Conservation (phyloP, 2,329 filamentous ascomycete genomes). For the Lachnellula suecica region DNA sequence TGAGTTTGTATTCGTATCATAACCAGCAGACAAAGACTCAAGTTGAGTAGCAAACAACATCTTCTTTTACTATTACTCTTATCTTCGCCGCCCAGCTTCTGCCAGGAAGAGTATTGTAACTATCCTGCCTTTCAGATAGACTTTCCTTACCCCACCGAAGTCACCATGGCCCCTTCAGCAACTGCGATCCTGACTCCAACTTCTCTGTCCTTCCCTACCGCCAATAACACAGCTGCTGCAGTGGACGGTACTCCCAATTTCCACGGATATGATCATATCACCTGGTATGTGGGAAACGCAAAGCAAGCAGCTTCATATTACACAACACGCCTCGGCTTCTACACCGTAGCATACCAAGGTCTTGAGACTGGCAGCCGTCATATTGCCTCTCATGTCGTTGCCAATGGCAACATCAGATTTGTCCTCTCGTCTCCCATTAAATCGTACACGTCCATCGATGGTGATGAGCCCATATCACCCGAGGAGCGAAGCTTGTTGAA, state of each 20-base stretch:
- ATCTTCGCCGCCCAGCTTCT: neutral
- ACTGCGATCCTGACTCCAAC: constrained; percentile 22
- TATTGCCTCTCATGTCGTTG: constrained; percentile 80
- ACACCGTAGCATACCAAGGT: constrained; percentile 77
- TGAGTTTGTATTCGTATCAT: neutral
- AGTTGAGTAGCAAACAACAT: neutral
- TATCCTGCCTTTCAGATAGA: neutral
- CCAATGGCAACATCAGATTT: constrained; percentile 75
- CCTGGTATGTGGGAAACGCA: constrained; percentile 96
- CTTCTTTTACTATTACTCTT: neutral
- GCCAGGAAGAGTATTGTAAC: too few relatives aligned
- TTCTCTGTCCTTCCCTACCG: constrained; percentile 36
- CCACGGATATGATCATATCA: constrained; percentile 87
- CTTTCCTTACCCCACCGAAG: neutral
- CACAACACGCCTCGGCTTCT: constrained; percentile 82
- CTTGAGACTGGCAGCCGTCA: constrained; percentile 84
- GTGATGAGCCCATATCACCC: constrained; percentile 58
- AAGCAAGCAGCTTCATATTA: constrained; percentile 94
- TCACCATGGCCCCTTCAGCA: constrained; percentile 27
- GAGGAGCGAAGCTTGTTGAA: constrained; percentile 65
- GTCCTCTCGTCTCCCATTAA: constrained; percentile 82
- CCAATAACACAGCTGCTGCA: constrained; percentile 52
- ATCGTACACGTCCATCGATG: constrained; percentile 52
- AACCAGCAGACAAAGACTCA: neutral
- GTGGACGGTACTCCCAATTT: constrained; percentile 58